Evolutionary conservation across 2,329 filamentous ascomycete genomes (phyloP), one percentile per base, ranked within the genome.

Genomic region (Calonectria pseudoreteaudii): DNA sequence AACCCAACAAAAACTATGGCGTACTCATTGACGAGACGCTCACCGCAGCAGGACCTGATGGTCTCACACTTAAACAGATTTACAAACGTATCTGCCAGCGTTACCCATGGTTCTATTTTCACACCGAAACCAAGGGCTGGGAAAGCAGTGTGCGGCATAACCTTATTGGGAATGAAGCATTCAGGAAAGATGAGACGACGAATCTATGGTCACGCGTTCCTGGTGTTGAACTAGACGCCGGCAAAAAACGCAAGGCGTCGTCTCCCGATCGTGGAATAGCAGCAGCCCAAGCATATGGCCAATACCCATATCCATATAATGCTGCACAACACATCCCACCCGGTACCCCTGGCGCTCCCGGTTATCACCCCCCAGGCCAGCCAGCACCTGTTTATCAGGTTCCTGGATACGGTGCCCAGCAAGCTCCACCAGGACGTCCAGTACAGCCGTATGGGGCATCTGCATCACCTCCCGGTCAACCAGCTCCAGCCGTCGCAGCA

Each of bases 101-200:
- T 76, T 91, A 91, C 76, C 90, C 90, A 13, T 91, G 88, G 86
- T 92, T 90, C 76, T 90, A 88, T 76, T 92, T 92, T 78, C 86
- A 86, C 68, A 89, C 90, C 23, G 90, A 91, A 79, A 92, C 90
- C 8, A 92, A 91, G 80, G 90, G 90, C n/a, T 92, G 90, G 90
- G 90, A 92, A 81, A 92, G 90, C 76, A 92, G 90, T 77, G 90
- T 92, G n/a, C 88, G 90, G 0, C 90, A 92, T 78, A 92, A 92
- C 71, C 86, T 92, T 34, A 91, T 92, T 76, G 90, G 90, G 3
- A 92, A 92, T 80, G 88, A 90, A 76, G 90, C 90, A 9, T 92
- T 92, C 80, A 86, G 86, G 75, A 92, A 92, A 81, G 88, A 90
- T 74, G 89, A 91, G 47, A 86, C 87, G 34, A 90, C 88, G 1